phyloP scores from a whole-genome alignment of 108 stramenopile species.

The Pseudonitzschia delicatissima region DNA sequence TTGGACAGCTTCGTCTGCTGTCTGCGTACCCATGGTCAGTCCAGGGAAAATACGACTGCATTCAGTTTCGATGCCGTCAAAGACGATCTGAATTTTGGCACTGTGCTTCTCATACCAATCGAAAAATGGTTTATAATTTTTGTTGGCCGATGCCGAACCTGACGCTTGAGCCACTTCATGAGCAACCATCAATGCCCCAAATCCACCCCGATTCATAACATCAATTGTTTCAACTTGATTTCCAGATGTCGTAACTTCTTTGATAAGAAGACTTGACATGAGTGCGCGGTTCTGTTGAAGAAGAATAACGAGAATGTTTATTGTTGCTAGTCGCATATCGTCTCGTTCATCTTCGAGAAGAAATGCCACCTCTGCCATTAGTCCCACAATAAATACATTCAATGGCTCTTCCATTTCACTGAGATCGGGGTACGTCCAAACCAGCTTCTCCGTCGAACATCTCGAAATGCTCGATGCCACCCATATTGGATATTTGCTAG shows the following conservation, averaged over 20 bases:
- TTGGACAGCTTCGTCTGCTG: conserved; percentile 75
- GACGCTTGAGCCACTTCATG: conserved; percentile 68
- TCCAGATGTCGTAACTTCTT: conserved; percentile 53
- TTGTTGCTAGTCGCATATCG: conserved; percentile 59
- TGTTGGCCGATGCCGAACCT: conserved; percentile 38
- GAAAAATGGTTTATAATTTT: conserved; percentile 75
- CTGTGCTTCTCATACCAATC: conserved; percentile 74
- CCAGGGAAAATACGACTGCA: conserved; percentile 48
- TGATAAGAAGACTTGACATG: conserved; percentile 76
- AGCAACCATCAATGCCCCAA: conserved; percentile 72
- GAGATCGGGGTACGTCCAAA: conserved; percentile 55
- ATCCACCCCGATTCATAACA: conserved; percentile 82
- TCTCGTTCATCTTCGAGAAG: conserved; percentile 56
- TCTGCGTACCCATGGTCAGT: conserved; percentile 40
- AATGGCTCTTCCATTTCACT: conserved; percentile 62
- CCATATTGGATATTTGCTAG: conserved; percentile 68
- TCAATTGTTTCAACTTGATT: conserved; percentile 67
- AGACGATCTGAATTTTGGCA: conserved; percentile 63
- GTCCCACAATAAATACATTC: conserved; percentile 54
- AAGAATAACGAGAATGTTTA: conserved; percentile 61
- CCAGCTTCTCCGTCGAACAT: conserved; percentile 42
- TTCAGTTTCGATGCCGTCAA: conserved; percentile 58
- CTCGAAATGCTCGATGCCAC: conserved; percentile 64
- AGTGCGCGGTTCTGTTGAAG: conserved; percentile 57
- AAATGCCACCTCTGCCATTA: conserved; percentile 68